Base-by-base conservation (phyloP, 306 rosid genomes). In the Mucuna pruriens region DNA sequence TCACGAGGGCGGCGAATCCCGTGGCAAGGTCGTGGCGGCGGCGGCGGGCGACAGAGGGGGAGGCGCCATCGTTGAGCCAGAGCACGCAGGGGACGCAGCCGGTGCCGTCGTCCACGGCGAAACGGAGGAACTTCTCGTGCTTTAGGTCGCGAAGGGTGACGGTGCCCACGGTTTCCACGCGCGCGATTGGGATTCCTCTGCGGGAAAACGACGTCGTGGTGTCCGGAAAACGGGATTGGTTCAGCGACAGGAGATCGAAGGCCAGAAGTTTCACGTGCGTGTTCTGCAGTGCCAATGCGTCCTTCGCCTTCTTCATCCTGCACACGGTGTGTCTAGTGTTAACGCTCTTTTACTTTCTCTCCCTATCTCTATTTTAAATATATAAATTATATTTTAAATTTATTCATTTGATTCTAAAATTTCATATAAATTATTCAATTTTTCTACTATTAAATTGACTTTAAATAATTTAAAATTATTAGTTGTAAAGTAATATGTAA, bases 181-280 rank as follows among this genome's bases (percentile, higher is more conserved):
- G 88, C 0, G 90, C 80, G 60, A 92, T 70, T 22, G 79, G 83
- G 34, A 78, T 46, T 81, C 88, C 92, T 71, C 82, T 81, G 55
- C 90, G 90, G 13, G 86, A 84, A 83, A 89, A 88, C 45, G 80
- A 10, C 12, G 55, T 31, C 22, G 57, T 5, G 4, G 85, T 40
- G 65, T 74, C 64, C 0, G 87, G 74, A 40, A 63, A 40, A 12
- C 70, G 17, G 20, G 75, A 49, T 75, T 84, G 87, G 17, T 85
- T 73, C 58, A 92, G 90, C 25, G 91, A 80, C 70, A 86, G 86
- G 31, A 94, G 77, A 87, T 94, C 94, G 84, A 87, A 91, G 54
- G 91, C 97, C 0, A 94, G 75, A 9, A 92, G 93, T 70, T 92
- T 92, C 0, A 94, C 85, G 22, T 94, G 94, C 34, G 94, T 84